Percentiles rank a stretch among this genome's conserved stretches.
Conservation (phyloP, 257 asterid species). For the Solanum pinnatisectum region DNA sequence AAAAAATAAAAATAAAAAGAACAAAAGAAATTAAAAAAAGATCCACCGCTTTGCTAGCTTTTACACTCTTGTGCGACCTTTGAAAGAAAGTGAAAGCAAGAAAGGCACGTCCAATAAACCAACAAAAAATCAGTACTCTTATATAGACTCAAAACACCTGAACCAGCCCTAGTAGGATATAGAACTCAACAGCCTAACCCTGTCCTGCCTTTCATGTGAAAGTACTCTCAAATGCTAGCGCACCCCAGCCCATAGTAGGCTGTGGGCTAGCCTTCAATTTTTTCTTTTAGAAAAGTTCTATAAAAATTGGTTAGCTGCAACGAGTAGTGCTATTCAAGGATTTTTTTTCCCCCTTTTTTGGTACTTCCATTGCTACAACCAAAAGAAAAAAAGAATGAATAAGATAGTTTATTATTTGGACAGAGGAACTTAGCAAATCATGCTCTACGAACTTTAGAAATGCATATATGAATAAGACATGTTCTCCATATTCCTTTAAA, state of each 20-base stretch:
- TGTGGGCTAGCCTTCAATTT: neutral
- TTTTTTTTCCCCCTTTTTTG: neutral
- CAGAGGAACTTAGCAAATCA: neutral
- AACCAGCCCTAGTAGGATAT: neutral
- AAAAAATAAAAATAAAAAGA: neutral
- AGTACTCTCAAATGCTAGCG: neutral
- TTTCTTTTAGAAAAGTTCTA: neutral
- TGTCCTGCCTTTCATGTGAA: neutral
- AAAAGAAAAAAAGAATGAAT: neutral
- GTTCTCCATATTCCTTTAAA: neutral
- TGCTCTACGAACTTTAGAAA: neutral
- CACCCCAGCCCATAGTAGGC: neutral
- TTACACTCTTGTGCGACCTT: neutral
- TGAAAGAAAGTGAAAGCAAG: neutral
- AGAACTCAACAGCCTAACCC: neutral
- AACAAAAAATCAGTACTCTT: neutral
- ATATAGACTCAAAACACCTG: neutral
- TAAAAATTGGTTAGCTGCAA: neutral
- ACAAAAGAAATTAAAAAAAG: neutral
- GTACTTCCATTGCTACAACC: neutral
- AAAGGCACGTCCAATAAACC: neutral
- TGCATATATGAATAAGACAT: neutral
- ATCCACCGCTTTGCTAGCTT: neutral
- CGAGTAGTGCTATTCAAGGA: neutral
- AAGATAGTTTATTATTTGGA: neutral